Evolutionary conservation across 257 asterid species (phyloP).

Genomic region (Fraxinus pennsylvanica): DNA sequence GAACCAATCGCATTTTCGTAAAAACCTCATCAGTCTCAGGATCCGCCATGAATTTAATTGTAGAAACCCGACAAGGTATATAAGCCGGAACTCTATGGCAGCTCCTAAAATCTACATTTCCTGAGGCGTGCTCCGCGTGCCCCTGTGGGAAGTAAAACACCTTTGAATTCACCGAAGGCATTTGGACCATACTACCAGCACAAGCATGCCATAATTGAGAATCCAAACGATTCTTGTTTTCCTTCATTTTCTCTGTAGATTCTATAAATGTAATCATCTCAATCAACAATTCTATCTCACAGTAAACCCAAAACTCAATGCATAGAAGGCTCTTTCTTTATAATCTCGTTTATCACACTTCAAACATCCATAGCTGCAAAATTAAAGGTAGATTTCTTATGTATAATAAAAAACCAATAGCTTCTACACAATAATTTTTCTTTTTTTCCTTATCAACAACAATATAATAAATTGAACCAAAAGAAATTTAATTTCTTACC

Average conservation of each 20-base stretch:
- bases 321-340: conserved; percentile 18
- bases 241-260: conserved; percentile 54
- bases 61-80: conserved; percentile 56
- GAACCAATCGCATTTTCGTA: conserved; percentile 55
- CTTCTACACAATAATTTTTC: background rate
- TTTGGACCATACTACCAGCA: conserved; percentile 96
- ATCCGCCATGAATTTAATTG: conserved; percentile 79
- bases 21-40: conserved; percentile 84
- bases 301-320: conserved; percentile 24
- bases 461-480: conserved; percentile 23
- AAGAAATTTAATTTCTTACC: conserved; percentile 31
- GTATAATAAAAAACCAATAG: background rate
- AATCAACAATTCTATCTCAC: conserved; percentile 14
- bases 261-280: conserved; percentile 72
- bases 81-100: conserved; percentile 54
- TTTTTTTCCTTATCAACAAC: background rate
- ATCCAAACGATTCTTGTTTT: conserved; percentile 66
- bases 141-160: conserved; percentile 95
- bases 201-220: conserved; percentile 97
- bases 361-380: conserved; percentile 34
- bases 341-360: conserved; percentile 24
- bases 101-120: conserved; percentile 57
- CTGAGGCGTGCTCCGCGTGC: conserved; percentile 74
- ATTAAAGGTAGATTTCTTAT: conserved; percentile 14
- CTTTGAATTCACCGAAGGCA: conserved; percentile 62